These are phyloP conservation scores for Pelargonium australe DNA, from an alignment of 441 rosid species.

Conservation along the genomic window DNA sequence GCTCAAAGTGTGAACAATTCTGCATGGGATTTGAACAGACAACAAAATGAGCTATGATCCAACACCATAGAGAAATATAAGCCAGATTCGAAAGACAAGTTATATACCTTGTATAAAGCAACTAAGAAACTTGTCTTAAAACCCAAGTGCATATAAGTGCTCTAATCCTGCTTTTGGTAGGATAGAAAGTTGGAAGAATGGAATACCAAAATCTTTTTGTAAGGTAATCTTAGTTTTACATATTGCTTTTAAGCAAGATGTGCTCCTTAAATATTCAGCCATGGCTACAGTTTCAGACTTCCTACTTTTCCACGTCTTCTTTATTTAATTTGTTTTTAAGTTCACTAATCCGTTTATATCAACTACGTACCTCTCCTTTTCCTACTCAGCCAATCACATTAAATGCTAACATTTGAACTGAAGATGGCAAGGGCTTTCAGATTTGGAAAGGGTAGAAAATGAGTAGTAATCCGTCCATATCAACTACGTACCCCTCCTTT, in stretches of 20 bases:
- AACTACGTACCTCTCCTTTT: neutral
- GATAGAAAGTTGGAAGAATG: neutral
- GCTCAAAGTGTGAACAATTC: slow-evolving; percentile 78
- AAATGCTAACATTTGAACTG: neutral
- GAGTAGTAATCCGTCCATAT: neutral
- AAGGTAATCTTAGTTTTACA: neutral
- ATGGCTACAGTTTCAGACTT: slow-evolving; percentile 1
- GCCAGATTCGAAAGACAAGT: slow-evolving; percentile 12
- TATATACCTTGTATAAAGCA: slow-evolving; percentile 1
- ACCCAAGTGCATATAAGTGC: neutral
- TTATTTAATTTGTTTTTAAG: neutral
- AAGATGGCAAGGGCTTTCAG: slow-evolving; percentile 7
- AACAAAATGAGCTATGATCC: neutral
- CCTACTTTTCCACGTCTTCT: neutral
- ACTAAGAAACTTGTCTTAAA: neutral
- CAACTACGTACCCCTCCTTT: neutral
- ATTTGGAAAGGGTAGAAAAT: neutral
- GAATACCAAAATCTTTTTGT: neutral
- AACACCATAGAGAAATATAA: neutral
- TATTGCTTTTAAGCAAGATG: neutral
- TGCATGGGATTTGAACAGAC: slow-evolving; percentile 23
- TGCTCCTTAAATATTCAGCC: neutral
- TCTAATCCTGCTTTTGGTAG: neutral
- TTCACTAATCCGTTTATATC: neutral
- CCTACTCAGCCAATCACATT: neutral